A percentile compares a stretch with the other conserved stretches of the same genome.
Evolutionary conservation across 129 eudicot species (phyloP).

Genomic region (Helichrysum umbraculigerum): DNA sequence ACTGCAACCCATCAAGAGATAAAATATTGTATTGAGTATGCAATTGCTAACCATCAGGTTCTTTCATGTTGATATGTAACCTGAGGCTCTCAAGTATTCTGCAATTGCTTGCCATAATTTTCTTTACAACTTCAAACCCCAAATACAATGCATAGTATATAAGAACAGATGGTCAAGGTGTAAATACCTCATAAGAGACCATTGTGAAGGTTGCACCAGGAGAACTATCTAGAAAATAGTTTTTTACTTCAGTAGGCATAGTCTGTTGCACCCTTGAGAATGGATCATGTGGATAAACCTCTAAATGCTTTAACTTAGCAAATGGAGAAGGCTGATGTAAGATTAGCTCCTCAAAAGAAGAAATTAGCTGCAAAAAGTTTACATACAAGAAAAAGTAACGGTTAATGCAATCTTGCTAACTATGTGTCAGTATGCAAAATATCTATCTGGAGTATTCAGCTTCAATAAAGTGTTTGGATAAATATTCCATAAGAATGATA

Average conservation of each 20-base stretch:
- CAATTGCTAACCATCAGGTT: no score
- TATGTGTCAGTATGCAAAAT: no score
- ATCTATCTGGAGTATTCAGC: no score
- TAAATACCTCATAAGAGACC: slow-evolving; percentile 20
- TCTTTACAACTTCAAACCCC: no score
- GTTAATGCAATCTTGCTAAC: no score
- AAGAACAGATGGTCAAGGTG: not conserved
- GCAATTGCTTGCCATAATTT: not conserved
- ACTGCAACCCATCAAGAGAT: no score
- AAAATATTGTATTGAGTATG: no score
- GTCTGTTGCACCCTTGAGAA: not conserved
- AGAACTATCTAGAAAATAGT: slow-evolving; percentile 26
- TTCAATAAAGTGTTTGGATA: no score
- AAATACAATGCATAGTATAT: no score
- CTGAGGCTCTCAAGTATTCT: not conserved
- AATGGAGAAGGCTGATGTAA: slow-evolving; percentile 25
- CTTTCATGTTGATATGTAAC: no score
- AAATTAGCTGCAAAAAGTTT: not conserved
- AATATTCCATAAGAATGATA: no score
- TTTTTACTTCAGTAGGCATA: slow-evolving; percentile 1
- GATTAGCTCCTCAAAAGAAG: not conserved
- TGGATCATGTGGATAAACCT: not conserved
- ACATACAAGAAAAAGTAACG: no score
- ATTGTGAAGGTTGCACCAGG: slow-evolving; percentile 21
- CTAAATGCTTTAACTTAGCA: slow-evolving; percentile 10